These are phyloP conservation scores for Leptographium radiaticola DNA, from an alignment of 2,329 filamentous ascomycete genomes.

Conservation along the genomic window DNA sequence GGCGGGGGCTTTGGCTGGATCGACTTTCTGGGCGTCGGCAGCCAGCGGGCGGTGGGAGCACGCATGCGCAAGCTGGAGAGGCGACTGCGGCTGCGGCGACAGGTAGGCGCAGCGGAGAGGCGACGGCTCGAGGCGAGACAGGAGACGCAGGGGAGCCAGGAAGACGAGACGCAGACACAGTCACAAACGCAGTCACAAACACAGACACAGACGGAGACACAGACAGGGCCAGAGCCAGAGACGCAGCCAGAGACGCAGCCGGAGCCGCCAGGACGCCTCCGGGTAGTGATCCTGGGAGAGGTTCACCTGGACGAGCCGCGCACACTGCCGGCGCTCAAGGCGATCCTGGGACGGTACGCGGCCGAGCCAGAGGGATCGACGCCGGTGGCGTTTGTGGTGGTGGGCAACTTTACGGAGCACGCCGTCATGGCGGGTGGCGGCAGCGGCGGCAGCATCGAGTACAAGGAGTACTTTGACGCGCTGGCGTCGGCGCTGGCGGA, in stretches of 20 bases:
- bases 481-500: constrained; percentile 73
- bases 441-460: constrained; percentile 76
- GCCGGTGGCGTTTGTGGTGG: constrained; percentile 69
- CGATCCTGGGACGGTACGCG: constrained; percentile 64
- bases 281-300: constrained; percentile 70
- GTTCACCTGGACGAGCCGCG: constrained; percentile 74
- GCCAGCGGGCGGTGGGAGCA: constrained; percentile 67
- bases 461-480: constrained; percentile 90
- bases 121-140: constrained; percentile 11
- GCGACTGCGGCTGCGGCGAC: constrained; percentile 39
- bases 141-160: neutral
- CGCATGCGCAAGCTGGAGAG: constrained; percentile 75
- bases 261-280: constrained; percentile 27
- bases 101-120: neutral
- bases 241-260: neutral
- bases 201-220: constrained; percentile 14
- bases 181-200: constrained; percentile 12
- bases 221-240: neutral
- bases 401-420: constrained; percentile 68
- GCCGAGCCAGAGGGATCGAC: constrained; percentile 47
- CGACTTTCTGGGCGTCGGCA: constrained; percentile 85
- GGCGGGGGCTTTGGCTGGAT: constrained; percentile 91
- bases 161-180: neutral
- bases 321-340: constrained; percentile 69
- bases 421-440: constrained; percentile 54